Conservation (phyloP, 257 asterid genomes). For the Knoxia roxburghii region DNA sequence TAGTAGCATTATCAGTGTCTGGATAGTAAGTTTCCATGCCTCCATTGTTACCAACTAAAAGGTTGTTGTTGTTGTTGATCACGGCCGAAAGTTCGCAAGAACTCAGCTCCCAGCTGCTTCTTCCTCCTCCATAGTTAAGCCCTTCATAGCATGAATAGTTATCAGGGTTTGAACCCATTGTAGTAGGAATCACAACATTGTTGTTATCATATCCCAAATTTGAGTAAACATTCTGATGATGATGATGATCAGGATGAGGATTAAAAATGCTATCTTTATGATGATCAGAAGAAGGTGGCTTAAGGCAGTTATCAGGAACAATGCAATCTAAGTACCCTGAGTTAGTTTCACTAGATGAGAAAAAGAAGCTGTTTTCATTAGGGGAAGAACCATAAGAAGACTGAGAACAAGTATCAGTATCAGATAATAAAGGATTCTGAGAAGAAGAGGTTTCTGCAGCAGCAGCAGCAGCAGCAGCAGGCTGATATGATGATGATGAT, state of each 20-base stretch:
- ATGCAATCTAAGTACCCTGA: constrained; percentile 91
- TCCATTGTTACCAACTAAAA: constrained; percentile 22
- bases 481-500: constrained; percentile 1
- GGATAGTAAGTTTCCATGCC: constrained; percentile 18
- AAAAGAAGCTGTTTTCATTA: constrained; percentile 26
- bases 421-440: constrained; percentile 10
- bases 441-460: background rate
- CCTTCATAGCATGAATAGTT: constrained; percentile 14
- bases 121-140: constrained; percentile 29
- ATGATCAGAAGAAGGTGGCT: constrained; percentile 30
- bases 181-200: background rate
- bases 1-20: constrained; percentile 20
- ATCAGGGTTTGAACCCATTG: constrained; percentile 22
- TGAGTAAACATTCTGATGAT: constrained; percentile 11
- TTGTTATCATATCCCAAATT: background rate
- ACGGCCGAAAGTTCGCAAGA: constrained; percentile 67
- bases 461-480: background rate
- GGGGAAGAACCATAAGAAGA: constrained; percentile 35
- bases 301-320: constrained; percentile 70
- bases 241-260: background rate
- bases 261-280: constrained; percentile 5
- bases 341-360: constrained; percentile 29
- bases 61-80: constrained; percentile 24
- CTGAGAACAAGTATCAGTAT: constrained; percentile 25
- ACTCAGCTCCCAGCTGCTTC: constrained; percentile 42